These are phyloP conservation scores for Botryotinia convoluta DNA, from an alignment of 2,329 filamentous ascomycete genomes.

Conservation along the genomic window DNA sequence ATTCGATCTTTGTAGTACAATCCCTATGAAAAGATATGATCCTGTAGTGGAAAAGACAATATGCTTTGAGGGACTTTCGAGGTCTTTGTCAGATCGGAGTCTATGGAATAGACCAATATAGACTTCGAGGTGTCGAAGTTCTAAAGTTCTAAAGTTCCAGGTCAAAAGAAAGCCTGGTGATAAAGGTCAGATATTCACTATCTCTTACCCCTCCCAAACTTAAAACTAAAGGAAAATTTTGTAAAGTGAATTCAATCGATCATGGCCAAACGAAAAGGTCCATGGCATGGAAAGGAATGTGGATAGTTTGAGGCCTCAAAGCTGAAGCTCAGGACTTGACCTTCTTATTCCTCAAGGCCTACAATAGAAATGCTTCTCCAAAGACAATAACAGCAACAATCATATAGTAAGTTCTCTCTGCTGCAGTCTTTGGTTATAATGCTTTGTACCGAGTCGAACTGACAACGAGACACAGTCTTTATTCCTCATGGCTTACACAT, in stretches of 20 bases:
- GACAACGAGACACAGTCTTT: neutral
- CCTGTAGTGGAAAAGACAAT: neutral
- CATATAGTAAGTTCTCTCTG: neutral
- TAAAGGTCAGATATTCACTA: neutral
- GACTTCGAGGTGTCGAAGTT: neutral
- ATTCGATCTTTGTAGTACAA: neutral
- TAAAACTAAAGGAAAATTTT: neutral
- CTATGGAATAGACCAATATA: neutral
- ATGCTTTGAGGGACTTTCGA: too few species aligned
- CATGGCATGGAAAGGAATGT: neutral
- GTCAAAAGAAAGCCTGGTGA: neutral
- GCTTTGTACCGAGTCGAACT: neutral
- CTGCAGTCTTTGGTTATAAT: neutral
- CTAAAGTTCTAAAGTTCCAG: neutral
- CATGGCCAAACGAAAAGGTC: neutral
- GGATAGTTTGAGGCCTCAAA: neutral
- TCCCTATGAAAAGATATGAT: neutral
- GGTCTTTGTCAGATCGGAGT: neutral
- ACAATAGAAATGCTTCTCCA: neutral
- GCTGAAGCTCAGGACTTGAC: neutral
- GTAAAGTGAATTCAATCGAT: neutral
- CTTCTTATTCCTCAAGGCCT: neutral
- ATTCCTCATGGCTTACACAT: conserved; percentile 5
- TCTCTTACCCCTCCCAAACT: neutral
- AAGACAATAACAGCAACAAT: neutral